Percentiles rank a stretch among this genome's conserved stretches.
phyloP scores from a whole-genome alignment of 495 filamentous ascomycete genomes.

The Penicillium turbatum region DNA sequence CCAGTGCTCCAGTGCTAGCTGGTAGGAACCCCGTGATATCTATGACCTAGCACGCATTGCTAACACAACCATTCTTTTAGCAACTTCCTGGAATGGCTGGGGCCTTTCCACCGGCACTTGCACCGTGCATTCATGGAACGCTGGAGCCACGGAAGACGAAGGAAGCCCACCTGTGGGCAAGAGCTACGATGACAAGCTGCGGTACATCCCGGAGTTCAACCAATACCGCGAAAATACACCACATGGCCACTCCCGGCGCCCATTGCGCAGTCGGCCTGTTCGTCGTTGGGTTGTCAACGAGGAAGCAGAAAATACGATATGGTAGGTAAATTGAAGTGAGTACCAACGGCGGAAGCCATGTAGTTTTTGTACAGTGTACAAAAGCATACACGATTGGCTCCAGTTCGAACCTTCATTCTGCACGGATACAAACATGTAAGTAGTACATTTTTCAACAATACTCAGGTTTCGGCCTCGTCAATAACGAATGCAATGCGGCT shows the following conservation, averaged over 20 bases:
- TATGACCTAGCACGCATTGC: not conserved
- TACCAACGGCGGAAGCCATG: not conserved
- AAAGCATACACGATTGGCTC: not conserved
- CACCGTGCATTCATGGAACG: slow-evolving; percentile 72
- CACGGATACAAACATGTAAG: not conserved
- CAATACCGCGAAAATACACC: slow-evolving; percentile 21
- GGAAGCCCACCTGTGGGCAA: slow-evolving; percentile 56
- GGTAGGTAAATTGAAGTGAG: slow-evolving; percentile 7
- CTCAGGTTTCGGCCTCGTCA: not conserved
- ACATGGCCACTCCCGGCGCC: slow-evolving; percentile 13
- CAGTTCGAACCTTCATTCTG: not conserved
- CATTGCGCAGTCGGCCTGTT: slow-evolving; percentile 24
- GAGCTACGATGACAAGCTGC: slow-evolving; percentile 54
- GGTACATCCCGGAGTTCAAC: slow-evolving; percentile 29
- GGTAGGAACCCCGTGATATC: slow-evolving; percentile 47
- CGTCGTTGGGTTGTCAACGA: slow-evolving; percentile 15
- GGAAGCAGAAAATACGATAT: slow-evolving; percentile 11
- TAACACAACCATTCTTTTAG: slow-evolving; percentile 34
- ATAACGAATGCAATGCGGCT: not conserved
- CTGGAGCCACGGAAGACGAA: slow-evolving; percentile 59
- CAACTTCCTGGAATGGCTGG: slow-evolving; percentile 76
- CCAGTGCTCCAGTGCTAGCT: slow-evolving; percentile 80
- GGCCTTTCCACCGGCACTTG: slow-evolving; percentile 66
- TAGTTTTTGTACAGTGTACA: not conserved
- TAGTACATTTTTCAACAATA: not conserved